Evolutionary conservation across 2,329 filamentous ascomycete genomes (phyloP).

Genomic region (Ceratocystis lukuohia): DNA sequence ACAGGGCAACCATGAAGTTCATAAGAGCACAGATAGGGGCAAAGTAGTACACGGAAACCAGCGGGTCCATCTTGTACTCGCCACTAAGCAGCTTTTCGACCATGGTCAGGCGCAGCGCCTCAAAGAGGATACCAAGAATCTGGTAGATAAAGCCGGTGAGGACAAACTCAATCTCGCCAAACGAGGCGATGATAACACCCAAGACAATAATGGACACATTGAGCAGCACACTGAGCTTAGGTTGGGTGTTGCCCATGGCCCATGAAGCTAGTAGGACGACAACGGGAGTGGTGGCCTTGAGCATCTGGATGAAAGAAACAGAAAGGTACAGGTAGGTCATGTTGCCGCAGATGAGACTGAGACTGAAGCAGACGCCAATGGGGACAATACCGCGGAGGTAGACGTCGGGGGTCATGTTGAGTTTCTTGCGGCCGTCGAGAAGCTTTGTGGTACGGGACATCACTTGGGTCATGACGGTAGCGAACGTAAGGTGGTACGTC

Average conservation of each 20-base stretch:
- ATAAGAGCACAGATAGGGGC: constrained; percentile 71
- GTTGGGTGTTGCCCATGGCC: constrained; percentile 69
- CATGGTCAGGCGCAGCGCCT: constrained; percentile 72
- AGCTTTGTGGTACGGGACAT: constrained; percentile 79
- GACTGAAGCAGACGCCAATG: constrained; percentile 88
- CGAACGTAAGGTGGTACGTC: constrained; percentile 90
- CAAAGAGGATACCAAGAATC: constrained; percentile 63
- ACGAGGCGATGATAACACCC: constrained; percentile 85
- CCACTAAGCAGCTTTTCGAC: constrained; percentile 69
- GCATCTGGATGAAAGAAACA: constrained; percentile 97
- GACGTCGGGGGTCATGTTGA: constrained; percentile 92
- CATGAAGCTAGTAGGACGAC: constrained; percentile 83
- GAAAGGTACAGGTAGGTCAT: constrained; percentile 89
- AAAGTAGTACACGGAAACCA: constrained; percentile 83
- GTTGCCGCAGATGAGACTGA: constrained; percentile 94
- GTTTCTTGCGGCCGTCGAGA: constrained; percentile 86
- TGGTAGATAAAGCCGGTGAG: constrained; percentile 68
- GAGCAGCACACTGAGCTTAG: constrained; percentile 72
- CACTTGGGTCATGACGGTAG: constrained; percentile 86
- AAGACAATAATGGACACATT: constrained; percentile 93
- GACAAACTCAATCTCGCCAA: constrained; percentile 92
- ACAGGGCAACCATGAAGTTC: constrained; percentile 60
- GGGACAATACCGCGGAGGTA: constrained; percentile 89
- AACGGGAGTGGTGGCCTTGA: constrained; percentile 95
- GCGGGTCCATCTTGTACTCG: constrained; percentile 84